Percentiles rank a stretch among this genome's conserved stretches.
Conservation (phyloP, 345 rosid genomes). For the Citrus hindsii region DNA sequence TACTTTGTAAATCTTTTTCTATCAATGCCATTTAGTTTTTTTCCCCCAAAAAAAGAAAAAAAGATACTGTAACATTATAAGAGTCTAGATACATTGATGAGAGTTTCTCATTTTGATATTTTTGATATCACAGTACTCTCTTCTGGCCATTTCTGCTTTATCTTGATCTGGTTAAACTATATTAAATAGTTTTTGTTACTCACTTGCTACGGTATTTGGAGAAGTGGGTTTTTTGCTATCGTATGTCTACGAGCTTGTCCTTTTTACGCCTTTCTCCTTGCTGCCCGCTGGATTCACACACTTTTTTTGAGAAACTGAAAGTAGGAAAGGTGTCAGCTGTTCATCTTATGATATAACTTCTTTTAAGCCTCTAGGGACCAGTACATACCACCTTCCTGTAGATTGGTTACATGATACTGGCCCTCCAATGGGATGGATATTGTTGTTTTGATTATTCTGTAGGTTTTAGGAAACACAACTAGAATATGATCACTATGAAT, state of each 20-base stretch:
- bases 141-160: background rate
- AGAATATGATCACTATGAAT: background rate
- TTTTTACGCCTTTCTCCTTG: too few relatives aligned
- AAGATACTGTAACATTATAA: background rate
- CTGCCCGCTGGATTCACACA: too few relatives aligned
- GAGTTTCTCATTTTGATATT: background rate
- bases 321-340: background rate
- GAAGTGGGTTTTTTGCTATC: background rate
- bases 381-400: background rate
- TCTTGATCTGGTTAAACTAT: background rate
- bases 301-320: background rate
- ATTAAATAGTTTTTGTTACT: background rate
- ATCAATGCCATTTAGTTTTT: background rate
- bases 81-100: background rate
- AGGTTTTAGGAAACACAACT: background rate
- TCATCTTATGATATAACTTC: background rate
- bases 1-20: background rate
- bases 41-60: too few relatives aligned
- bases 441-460: background rate
- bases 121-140: background rate
- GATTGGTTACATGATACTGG: background rate
- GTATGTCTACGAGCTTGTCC: background rate
- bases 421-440: background rate
- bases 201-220: background rate
- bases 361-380: background rate